A percentile compares a stretch with the other conserved stretches of the same genome.
phyloP scores from a whole-genome alignment of 2,329 filamentous ascomycete species.

The Lachnellula arida region DNA sequence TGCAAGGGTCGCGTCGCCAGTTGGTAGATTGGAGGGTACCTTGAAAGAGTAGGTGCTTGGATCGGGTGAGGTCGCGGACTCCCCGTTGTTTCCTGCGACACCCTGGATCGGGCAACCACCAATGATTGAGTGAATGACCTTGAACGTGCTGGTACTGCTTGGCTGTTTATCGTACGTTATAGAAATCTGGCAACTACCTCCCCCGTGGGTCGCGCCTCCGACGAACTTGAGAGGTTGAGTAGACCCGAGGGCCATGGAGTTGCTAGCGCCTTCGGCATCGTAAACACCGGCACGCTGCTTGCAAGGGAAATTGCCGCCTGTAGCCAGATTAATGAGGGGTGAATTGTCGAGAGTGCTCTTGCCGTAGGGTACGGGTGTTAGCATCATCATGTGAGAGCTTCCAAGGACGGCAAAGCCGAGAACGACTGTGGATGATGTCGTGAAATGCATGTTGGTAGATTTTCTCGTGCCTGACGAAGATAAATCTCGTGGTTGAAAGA shows the following conservation, averaged over 20 bases:
- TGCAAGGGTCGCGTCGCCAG: constrained; percentile 74
- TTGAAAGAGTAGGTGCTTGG: constrained; percentile 62
- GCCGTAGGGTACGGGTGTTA: constrained; percentile 60
- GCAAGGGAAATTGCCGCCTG: constrained; percentile 76
- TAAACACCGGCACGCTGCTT: constrained; percentile 53
- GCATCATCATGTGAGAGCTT: constrained; percentile 74
- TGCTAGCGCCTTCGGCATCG: constrained; percentile 44
- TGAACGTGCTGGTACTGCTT: constrained; percentile 73
- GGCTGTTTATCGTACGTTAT: constrained; percentile 72
- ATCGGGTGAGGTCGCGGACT: constrained; percentile 39
- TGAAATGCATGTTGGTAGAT: constrained; percentile 41
- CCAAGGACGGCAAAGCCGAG: constrained; percentile 54
- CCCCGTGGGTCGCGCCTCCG: constrained; percentile 77
- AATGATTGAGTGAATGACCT: constrained; percentile 83
- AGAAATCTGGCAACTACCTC: constrained; percentile 86
- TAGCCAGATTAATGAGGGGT: constrained; percentile 49
- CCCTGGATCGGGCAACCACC: constrained; percentile 74
- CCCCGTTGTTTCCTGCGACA: constrained; percentile 52
- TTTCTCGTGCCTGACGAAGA: constrained; percentile 26
- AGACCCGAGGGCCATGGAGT: constrained; percentile 61
- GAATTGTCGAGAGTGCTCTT: constrained; percentile 49
- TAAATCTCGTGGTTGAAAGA: constrained; percentile 6
- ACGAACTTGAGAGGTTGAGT: constrained; percentile 58
- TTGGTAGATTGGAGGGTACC: constrained; percentile 65
- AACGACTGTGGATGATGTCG: constrained; percentile 45